Evolutionary conservation across 2,329 filamentous ascomycete species (phyloP).

Genomic region (Fusarium sp.): DNA sequence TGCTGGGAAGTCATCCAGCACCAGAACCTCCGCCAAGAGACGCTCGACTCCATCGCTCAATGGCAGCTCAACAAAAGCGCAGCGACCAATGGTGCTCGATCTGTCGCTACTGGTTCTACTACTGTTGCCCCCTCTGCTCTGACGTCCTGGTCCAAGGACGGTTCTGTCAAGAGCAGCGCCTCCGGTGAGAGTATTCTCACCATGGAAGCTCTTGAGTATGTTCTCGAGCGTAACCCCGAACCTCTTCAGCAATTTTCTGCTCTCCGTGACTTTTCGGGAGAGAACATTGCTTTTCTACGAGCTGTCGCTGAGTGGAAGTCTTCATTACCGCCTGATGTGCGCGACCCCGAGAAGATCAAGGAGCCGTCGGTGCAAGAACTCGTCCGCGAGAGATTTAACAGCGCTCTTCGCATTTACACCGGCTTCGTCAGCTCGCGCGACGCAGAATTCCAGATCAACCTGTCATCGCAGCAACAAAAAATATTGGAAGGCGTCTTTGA

Average conservation of each 20-base stretch:
- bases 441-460: conserved; percentile 74
- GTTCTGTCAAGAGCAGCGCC: conserved; percentile 46
- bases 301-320: conserved; percentile 58
- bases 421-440: conserved; percentile 41
- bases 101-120: conserved; percentile 48
- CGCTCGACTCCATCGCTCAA: conserved; percentile 58
- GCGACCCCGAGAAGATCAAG: conserved; percentile 35
- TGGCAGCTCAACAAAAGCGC: conserved; percentile 57
- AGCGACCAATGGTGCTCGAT: conserved; percentile 43
- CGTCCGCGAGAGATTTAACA: conserved; percentile 65
- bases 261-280: conserved; percentile 72
- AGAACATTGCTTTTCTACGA: conserved; percentile 73
- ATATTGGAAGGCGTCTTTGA: conserved; percentile 67
- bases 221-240: conserved; percentile 65
- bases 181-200: conserved; percentile 51
- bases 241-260: conserved; percentile 72
- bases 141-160: conserved; percentile 48
- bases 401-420: conserved; percentile 56
- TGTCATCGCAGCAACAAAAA: conserved; percentile 65
- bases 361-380: conserved; percentile 43
- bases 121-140: conserved; percentile 48
- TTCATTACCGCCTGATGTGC: conserved; percentile 40
- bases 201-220: conserved; percentile 57
- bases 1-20: conserved; percentile 64
- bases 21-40: conserved; percentile 56